Base-by-base conservation (phyloP, 805 yeast species). In the Peterozyma toletana region DNA sequence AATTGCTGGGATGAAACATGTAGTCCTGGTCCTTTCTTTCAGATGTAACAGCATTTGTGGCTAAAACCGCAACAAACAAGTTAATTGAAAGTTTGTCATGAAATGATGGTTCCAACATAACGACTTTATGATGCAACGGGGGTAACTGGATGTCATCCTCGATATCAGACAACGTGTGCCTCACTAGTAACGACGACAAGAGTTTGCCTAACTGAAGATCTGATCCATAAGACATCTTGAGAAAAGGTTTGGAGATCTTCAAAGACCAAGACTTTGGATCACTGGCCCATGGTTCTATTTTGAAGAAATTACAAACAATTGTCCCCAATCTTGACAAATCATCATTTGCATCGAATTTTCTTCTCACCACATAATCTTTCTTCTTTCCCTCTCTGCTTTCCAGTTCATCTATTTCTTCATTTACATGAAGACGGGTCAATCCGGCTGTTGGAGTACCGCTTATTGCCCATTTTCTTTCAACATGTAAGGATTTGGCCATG, bases 381-480 rank as follows among this genome's bases (percentile, higher is more conserved):
- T 37, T 17, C 21, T 39, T 43, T 10, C 11, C 16, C 16, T 31
- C 31, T 11, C 29, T 11, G 2, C 13, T 13, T 15, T 30, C 31
- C n/a, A 13, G 1, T 30, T 58, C 63, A 30, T 52, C 55, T 10
- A 50, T 45, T 13, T 58, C 64, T 41, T 62, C 59, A 43, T 60
- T 64, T 48, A 80, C 71, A 49, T 77, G 75, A 7, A 79, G 54
- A 37, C 70, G 71, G 0, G 88, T 80, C 42, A 83, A 61, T 0
- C 90, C 90, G 0, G 84, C 71, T 0, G 88, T 82, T 4, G 89
- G 89, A 0, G 90, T 83, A 30, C 90, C 89, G 0, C 85, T 78
- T 1, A 83, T 86, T 0, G 81, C 79, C 90, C 90, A 83, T 47
- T 75, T 69, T 41, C 87, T 66, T 53, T 83, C 90, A 9, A 75